Percentiles rank a stretch among this genome's conserved stretches.
Conservation (phyloP, 2,329 filamentous ascomycete genomes). For the Thelonectria olida region DNA sequence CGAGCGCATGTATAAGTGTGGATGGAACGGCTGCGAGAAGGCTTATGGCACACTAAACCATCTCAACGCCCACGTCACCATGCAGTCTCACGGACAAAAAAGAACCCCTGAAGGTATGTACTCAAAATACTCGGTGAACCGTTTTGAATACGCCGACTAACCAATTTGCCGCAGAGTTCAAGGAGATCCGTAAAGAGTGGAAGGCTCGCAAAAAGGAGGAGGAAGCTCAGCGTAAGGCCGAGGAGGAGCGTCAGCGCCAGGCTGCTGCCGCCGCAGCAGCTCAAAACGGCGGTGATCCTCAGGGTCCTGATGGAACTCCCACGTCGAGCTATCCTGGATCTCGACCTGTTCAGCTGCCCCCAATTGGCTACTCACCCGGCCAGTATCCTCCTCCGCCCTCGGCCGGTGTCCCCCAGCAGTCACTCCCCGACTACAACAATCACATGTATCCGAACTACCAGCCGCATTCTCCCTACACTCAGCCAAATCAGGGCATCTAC, state of each 20-base stretch:
- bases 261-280: conserved; percentile 62
- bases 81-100: conserved; percentile 96
- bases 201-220: conserved; percentile 99
- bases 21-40: conserved; percentile 98
- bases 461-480: conserved; percentile 67
- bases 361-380: conserved; percentile 75
- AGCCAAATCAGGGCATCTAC: conserved; percentile 67
- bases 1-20: conserved; percentile 99
- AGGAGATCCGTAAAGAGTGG: conserved; percentile 99
- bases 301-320: conserved; percentile 52
- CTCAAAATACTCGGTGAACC: background rate
- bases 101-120: conserved; percentile 93
- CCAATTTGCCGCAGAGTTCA: conserved; percentile 78
- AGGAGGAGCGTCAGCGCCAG: conserved; percentile 80
- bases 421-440: conserved; percentile 64
- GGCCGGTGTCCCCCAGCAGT: conserved; percentile 60
- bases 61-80: conserved; percentile 96
- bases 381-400: conserved; percentile 74
- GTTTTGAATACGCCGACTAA: conserved; percentile 31
- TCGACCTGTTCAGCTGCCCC: conserved; percentile 73
- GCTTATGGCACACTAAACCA: conserved; percentile 98
- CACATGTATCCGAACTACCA: conserved; percentile 68
- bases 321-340: conserved; percentile 66
- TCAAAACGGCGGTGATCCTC: conserved; percentile 61
- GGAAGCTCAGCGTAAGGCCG: conserved; percentile 86